phyloP scores from a whole-genome alignment of 202 grass and related monocot genomes.

The Bolboschoenoplectus hybrid region DNA sequence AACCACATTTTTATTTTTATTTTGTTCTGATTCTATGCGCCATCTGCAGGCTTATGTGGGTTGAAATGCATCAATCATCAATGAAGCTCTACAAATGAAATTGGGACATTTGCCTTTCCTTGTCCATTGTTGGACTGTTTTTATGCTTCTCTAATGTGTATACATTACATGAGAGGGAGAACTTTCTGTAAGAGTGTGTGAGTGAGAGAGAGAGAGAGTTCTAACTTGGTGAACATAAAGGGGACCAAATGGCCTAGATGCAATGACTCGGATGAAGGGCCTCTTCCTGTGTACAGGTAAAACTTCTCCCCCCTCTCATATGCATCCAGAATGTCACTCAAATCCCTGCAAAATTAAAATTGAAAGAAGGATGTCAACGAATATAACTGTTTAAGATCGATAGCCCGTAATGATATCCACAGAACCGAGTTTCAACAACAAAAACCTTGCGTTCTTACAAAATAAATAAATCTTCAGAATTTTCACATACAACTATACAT shows the following conservation, averaged over 20 bases:
- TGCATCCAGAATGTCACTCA: conserved; percentile 74
- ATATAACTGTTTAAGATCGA: neutral
- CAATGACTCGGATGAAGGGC: conserved; percentile 83
- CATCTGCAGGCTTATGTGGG: neutral
- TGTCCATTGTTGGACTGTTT: neutral
- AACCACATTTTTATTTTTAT: neutral
- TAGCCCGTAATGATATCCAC: too few relatives aligned
- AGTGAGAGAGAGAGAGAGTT: neutral
- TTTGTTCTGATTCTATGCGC: neutral
- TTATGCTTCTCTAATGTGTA: neutral
- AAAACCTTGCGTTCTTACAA: too few relatives aligned
- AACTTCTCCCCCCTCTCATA: conserved; percentile 83
- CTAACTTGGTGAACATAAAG: conserved; percentile 99
- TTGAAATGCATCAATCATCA: neutral
- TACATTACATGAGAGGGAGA: neutral
- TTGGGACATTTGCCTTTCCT: neutral
- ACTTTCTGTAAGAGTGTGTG: too few relatives aligned
- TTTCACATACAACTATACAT: neutral
- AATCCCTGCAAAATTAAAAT: conserved; percentile 55
- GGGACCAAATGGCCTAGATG: conserved; percentile 93
- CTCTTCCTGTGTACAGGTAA: conserved; percentile 92
- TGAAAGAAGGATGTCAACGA: neutral
- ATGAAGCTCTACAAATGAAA: neutral
- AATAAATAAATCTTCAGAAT: neutral
- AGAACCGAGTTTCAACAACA: too few relatives aligned